Evolutionary conservation across 2,329 filamentous ascomycete genomes (phyloP), one percentile per base, ranked within the genome.

Genomic region (Neonectria hederae): DNA sequence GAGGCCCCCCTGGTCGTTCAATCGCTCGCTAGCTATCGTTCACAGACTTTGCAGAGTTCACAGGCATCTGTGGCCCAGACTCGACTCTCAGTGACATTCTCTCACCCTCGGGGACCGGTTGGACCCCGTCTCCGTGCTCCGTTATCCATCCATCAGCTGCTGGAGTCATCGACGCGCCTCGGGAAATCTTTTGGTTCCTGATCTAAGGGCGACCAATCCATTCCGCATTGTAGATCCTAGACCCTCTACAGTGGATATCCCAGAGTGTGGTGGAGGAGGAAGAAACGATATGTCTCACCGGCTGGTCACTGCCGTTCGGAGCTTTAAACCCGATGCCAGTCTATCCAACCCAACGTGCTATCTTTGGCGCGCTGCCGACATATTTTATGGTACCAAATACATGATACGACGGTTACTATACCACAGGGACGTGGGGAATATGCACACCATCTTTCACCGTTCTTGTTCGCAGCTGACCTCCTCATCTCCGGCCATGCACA

Each of bases 401-500:
- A 38, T 38, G 35, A 38, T n/a, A 17, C 35, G n/a, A 38, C 13
- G 30, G n/a, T n/a, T 32, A 11, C 30, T 4, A 38, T 38, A 57
- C 48, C 42, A 21, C 17, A 11, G 43, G 10, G 45, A 48, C 17
- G 61, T 58, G 61, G 61, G 55, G 32, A 43, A 48, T 28, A 42
- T 45, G 51, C 51, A 63, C 55, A 63, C 54, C 43, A 59, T 59
- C 24, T 55, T 45, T 38, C 19, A 21, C 38, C n/a, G 38, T 35
- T 45, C 57, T 28, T 55, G 49, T 38, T 19, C 8, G 61, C 54
- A 51, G 61, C 61, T 54, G 42, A 49, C 32, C 35, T 40, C 38
- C 38, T 59, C 55, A 63, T 63, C 45, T 63, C 61, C 55, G 55
- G 26, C 35, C 54, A 30, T 49, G 48, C 49, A 22, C 45, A 42